Evolutionary conservation across 2,329 filamentous ascomycete genomes (phyloP).

Genomic region (Plenodomus tracheiphilus): DNA sequence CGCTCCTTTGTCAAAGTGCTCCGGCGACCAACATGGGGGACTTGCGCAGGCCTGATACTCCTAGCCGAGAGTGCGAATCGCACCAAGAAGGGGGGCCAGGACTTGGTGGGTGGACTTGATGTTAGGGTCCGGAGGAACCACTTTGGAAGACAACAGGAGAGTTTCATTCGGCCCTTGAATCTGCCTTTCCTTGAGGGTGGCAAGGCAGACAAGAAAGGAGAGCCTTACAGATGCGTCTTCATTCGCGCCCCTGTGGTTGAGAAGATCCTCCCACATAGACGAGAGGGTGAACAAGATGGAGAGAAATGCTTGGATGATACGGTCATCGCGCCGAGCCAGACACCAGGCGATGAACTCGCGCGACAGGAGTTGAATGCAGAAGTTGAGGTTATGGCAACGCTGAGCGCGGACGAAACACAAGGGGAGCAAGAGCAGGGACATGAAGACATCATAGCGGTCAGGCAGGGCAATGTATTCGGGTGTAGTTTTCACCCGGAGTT

Average conservation of each 20-base stretch:
- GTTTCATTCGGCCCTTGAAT: conserved; percentile 76
- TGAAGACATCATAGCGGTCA: conserved; percentile 80
- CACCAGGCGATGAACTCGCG: conserved; percentile 51
- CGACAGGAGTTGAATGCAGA: conserved; percentile 50
- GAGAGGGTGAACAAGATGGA: conserved; percentile 53
- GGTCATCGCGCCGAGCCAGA: conserved; percentile 60
- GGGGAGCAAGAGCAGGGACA: conserved; percentile 53
- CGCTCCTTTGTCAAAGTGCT: conserved; percentile 86
- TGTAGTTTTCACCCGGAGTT: conserved; percentile 96
- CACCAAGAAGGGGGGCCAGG: conserved; percentile 88
- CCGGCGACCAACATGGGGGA: conserved; percentile 89
- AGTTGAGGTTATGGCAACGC: conserved; percentile 62
- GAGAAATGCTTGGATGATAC: conserved; percentile 55
- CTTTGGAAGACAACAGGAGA: conserved; percentile 91
- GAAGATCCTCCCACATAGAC: conserved; percentile 63
- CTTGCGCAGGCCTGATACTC: conserved; percentile 91
- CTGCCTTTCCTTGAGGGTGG: conserved; percentile 66
- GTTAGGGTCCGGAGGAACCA: conserved; percentile 93
- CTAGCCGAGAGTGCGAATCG: conserved; percentile 85
- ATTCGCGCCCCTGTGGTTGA: conserved; percentile 95
- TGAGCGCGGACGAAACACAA: conserved; percentile 56
- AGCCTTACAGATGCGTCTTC: conserved; percentile 82
- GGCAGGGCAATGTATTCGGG: conserved; percentile 88
- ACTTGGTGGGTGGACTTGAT: conserved; percentile 87
- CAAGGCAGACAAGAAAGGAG: conserved; percentile 26